Evolutionary conservation across 768 basidiomycete genomes (phyloP), one percentile per base, ranked within the genome.

Genomic region (Dacryopinax spathularia): DNA sequence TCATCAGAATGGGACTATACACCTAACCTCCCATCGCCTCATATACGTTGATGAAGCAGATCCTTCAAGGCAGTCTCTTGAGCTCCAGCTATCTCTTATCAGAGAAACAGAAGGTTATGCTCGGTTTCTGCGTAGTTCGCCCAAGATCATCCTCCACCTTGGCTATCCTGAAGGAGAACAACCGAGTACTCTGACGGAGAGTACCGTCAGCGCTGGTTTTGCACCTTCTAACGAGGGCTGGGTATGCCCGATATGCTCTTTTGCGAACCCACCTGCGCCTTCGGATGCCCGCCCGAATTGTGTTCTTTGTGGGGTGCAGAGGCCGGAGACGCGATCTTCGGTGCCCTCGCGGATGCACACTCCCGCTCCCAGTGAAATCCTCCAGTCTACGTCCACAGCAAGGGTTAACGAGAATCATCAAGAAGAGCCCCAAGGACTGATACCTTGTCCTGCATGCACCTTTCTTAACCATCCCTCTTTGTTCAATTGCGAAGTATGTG

Each of bases 221-320:
- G 39, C 29, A 31, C 25, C 34, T 44, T 66, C 60, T 60, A 68
- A 66, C 65, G 81, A 80, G 64, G 83, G 77, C 65, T 94, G 91
- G 92, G 80, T 86, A 71, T 97, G 94, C 69, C 82, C 84, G 36
- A 86, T 97, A n/a, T 98, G 94, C 73, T 88, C 82, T 33, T 87
- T 85, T 70, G 81, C 82, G 33, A 96, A 95, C 73, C 81, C 87
- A 1, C 85, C 86, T 1, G 79, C 78, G n/a, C 77, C 85, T 4
- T 35, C 41, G 15, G 68, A 66, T 29, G 43, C 33, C 9, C 61
- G 65, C 4, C 63, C 65, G 33, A 73, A 71, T 69, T 96, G 93
- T 70, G 78, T 76, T 6, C 78, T 96, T 15, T 97, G 93, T 68
- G 93, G 93, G 1, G 86, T 94, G 22, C 83, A 87, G 15, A 59